Conservation (phyloP, 2,329 filamentous ascomycete species). For the Ustilaginoidea virens region DNA sequence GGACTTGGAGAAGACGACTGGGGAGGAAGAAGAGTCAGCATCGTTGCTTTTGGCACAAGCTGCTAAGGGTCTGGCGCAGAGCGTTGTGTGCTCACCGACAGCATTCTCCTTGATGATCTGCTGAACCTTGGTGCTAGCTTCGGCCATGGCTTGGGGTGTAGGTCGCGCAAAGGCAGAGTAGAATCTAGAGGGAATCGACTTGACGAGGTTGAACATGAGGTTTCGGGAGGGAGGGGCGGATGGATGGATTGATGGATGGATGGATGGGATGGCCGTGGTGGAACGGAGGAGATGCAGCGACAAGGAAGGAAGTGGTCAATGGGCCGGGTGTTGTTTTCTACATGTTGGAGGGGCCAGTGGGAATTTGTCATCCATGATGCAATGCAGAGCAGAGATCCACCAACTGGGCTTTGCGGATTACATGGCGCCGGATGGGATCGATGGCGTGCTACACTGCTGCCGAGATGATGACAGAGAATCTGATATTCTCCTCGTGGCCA, state of each 20-base stretch:
- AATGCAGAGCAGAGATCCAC: too few species aligned
- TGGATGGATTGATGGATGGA: conserved; percentile 2
- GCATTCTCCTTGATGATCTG: conserved; percentile 76
- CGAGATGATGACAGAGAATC: too few species aligned
- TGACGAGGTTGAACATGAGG: conserved; percentile 46
- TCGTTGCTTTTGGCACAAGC: background rate
- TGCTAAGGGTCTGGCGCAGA: background rate
- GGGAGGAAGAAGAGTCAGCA: background rate
- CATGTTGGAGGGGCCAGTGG: conserved; percentile 2
- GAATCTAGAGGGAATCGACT: conserved; percentile 57
- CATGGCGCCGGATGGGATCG: too few species aligned
- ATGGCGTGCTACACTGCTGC: too few species aligned
- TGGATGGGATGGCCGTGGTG: too few species aligned
- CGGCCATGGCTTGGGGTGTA: conserved; percentile 58
- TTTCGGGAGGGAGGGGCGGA: too few species aligned
- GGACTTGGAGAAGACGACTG: conserved; percentile 91
- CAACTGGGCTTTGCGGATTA: too few species aligned
- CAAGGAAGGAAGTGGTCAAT: too few species aligned
- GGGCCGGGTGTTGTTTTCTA: too few species aligned
- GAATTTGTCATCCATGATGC: conserved; percentile 4
- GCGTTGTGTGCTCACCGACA: conserved; percentile 45
- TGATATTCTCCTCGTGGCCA: too few species aligned
- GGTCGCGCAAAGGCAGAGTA: conserved; percentile 27
- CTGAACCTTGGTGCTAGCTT: conserved; percentile 71
- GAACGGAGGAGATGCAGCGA: too few species aligned